Base-by-base conservation (phyloP, 768 basidiomycete genomes). In the Auricularia sp. region DNA sequence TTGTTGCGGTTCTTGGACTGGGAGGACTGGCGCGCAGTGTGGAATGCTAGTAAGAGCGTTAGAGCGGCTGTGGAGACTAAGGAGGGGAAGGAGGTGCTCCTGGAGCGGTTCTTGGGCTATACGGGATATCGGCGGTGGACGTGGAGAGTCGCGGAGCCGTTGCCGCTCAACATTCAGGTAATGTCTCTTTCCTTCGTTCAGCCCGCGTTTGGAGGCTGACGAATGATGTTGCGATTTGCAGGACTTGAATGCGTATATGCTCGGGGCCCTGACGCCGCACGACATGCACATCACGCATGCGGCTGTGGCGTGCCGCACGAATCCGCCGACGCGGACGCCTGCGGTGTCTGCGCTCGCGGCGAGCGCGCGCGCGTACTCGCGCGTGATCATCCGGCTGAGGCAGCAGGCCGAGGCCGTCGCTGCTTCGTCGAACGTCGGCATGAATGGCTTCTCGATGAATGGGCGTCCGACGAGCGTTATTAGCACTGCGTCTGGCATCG, bases 161-260 rank as follows among this genome's bases (percentile, higher is more conserved):
- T 93, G 44, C 74, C 77, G 21, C 70, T 94, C 65, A 83, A 84
- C 10, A 71, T 90, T 35, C 80, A 83, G 78, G 90, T 85, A 66
- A 64, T 83, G 59, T 21, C 45, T 10, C 34, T 7, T 76, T 35
- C 2, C 4, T 59, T 39, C 39, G 29, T 42, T 7, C 8, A 14
- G 39, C 39, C 8, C 4, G 45, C n/a, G 34, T 36, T 33, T 35
- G 34, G 2, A 37, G 56, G 36, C 35, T 33, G 64, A 8, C 66
- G 72, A 29, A 73, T 66, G 47, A 37, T 65, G 21, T 8, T 33
- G 18, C 66, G 63, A 16, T 59, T 16, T n/a, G 6, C 69, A 92
- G 88, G 91, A 94, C 73, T 79, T 94, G 47, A 83, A 83, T 70
- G 82, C 87, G 62, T 94, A 92, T 69, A 85, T 92, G 83, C 82